Evolutionary conservation across 805 yeast genomes (phyloP), one percentile per base, ranked within the genome.

Genomic region (Wickerhamiella shivajii): DNA sequence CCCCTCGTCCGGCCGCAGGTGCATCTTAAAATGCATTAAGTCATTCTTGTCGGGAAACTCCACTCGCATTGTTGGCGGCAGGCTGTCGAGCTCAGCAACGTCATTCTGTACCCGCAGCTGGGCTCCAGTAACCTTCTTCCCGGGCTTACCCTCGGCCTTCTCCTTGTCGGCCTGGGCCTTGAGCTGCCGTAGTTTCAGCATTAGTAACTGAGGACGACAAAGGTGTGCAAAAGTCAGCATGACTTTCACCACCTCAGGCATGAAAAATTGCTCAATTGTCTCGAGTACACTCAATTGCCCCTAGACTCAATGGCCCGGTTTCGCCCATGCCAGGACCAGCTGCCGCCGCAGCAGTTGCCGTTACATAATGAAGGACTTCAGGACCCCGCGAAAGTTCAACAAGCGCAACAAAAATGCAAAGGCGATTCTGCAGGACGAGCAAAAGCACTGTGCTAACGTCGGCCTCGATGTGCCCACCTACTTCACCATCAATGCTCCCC

Each of bases 401-500:
- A 64, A 76, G 43, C 63, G 92, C 36, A 76, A 72, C 53, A 81
- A 84, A 52, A 74, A 90, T 18, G 57, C 69, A 16, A 71, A 74
- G 47, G 92, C 85, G 46, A 58, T 84, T 12, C 40, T 77, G 3
- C 64, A 71, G 5, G 96, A 87, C 45, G 97, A 87, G 53, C 67
- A 68, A 44, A 77, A 77, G 47, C 67, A 87, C 29, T 57, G 73
- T 19, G 66, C 57, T 2, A 24, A 40, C 6, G 42, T 63, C 19
- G 65, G 61, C 37, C 47, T 61, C 36, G 57, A 44, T 42, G 42
- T 14, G 47, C 73, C 83, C 8, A 78, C 87, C 0, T 79, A 70
- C 53, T 66, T 72, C 40, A 68, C 75, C 24, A 59, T 85, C 5
- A 70, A 70, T 18, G 93, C 94, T 0, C 93, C 94, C 3, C 97